Base-by-base conservation (phyloP, 1,284 basidiomycete species). In the Butyriboletus appendiculatus region DNA sequence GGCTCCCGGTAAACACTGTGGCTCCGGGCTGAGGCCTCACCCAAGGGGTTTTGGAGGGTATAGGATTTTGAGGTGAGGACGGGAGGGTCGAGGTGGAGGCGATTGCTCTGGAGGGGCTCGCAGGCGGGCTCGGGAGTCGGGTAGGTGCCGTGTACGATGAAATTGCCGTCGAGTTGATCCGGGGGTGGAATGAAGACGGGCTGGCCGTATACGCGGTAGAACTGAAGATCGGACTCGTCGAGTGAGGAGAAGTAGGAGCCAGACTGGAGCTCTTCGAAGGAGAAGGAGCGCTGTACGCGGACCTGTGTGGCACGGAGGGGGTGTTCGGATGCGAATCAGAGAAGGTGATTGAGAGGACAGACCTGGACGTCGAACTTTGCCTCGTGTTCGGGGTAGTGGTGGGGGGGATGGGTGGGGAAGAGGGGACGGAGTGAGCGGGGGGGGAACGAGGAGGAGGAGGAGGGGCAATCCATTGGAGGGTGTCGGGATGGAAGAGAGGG, bases 181-280 rank as follows among this genome's bases (percentile, higher is more conserved):
- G 53, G 34, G 0, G 48, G 41, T 0, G 68, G 68, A n/a, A 73
- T 68, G 45, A 72, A 59, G 43, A 69, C 62, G 3, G 68, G 67
- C 26, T 69, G 67, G 0, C 70, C 67, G 5, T 69, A 69, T 0
- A 70, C 51, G 8, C 57, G 66, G 43, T 68, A 72, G 45, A 73
- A 72, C 20, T 70, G 62, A 1, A 69, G 45, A 50, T 69, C 67
- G 10, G 66, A 70, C 39, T 69, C 67, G 61, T 73, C 70, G 11
- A 69, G 50, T 3, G 58, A 54, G 0, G 50, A 43, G 24, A 69
- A 64, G 60, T 66, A 73, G 2, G 69, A 52, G 18, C 69, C 69
- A 0, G 70, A 73, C 45, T 69, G 70, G 18, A 69, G 64, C 45
- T 73, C 70, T 42, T 69, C 67, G 38, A 72, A 69, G 2, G 69